phyloP scores from a whole-genome alignment of 805 yeast genomes.

The Kodamaea laetipori region DNA sequence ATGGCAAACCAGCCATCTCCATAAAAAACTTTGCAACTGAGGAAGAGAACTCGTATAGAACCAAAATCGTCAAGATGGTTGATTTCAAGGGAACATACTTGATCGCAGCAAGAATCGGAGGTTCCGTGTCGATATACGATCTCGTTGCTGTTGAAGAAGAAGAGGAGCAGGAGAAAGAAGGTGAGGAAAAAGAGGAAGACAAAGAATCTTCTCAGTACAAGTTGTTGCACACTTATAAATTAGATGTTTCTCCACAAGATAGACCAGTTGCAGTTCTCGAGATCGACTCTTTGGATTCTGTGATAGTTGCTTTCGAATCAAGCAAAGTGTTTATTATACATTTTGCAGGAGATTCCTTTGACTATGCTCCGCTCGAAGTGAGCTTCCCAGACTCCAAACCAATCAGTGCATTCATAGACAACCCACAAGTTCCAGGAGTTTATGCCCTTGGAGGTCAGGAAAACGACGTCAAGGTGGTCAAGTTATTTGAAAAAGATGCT shows the following conservation, averaged over 20 bases:
- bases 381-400: slow-evolving; percentile 46
- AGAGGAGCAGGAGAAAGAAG: slow-evolving; percentile 25
- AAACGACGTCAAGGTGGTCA: slow-evolving; percentile 59
- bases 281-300: slow-evolving; percentile 30
- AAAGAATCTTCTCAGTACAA: slow-evolving; percentile 40
- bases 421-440: slow-evolving; percentile 50
- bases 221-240: slow-evolving; percentile 33
- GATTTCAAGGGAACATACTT: slow-evolving; percentile 35
- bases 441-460: slow-evolving; percentile 90
- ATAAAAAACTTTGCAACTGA: slow-evolving; percentile 43
- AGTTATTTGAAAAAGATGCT: slow-evolving; percentile 33
- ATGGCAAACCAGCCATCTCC: slow-evolving; percentile 63
- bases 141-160: slow-evolving; percentile 16
- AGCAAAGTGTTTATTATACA: slow-evolving; percentile 45
- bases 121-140: slow-evolving; percentile 44
- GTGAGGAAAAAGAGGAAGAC: slow-evolving; percentile 1
- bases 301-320: slow-evolving; percentile 49
- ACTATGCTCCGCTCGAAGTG: slow-evolving; percentile 32
- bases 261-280: slow-evolving; percentile 36
- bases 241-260: slow-evolving; percentile 26
- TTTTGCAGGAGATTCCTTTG: slow-evolving; percentile 31
- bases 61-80: slow-evolving; percentile 39
- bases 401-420: slow-evolving; percentile 48
- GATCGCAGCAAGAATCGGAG: slow-evolving; percentile 46
- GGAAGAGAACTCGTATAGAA: slow-evolving; percentile 16